These are phyloP conservation scores for Tinospora cordifolia DNA, from an alignment of 164 flowering plant species.

Conservation along the genomic window DNA sequence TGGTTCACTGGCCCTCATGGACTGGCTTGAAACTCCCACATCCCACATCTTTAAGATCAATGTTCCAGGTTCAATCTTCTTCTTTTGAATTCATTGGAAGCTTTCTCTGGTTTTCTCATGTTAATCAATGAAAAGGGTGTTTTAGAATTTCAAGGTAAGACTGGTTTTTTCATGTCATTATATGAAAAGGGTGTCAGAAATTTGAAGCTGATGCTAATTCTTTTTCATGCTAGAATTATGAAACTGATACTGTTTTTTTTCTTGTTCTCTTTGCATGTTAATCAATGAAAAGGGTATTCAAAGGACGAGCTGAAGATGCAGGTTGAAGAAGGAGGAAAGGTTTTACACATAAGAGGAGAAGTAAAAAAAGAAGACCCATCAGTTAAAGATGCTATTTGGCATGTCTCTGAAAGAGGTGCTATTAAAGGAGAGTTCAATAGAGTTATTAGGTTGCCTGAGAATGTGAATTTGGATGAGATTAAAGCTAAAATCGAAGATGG, in stretches of 20 bases:
- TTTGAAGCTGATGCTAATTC: too few relatives aligned
- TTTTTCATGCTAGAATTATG: too few relatives aligned
- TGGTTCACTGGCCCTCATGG: slow-evolving; percentile 52
- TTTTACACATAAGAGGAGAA: slow-evolving; percentile 48
- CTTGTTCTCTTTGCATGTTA: too few relatives aligned
- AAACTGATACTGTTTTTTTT: neutral
- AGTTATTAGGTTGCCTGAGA: slow-evolving; percentile 65
- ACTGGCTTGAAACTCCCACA: slow-evolving; percentile 68
- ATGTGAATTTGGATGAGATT: slow-evolving; percentile 69
- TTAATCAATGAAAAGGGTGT: slow-evolving; percentile 33
- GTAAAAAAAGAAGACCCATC: slow-evolving; percentile 27
- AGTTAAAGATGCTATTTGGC: slow-evolving; percentile 50
- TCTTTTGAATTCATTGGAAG: neutral
- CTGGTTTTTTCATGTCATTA: neutral
- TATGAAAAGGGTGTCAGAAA: slow-evolving; percentile 32
- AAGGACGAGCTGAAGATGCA: slow-evolving; percentile 66
- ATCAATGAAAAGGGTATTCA: slow-evolving; percentile 35
- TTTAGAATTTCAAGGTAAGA: neutral
- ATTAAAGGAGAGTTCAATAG: slow-evolving; percentile 38
- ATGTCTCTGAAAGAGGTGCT: slow-evolving; percentile 50
- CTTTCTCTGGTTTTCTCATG: neutral
- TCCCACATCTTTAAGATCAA: slow-evolving; percentile 69
- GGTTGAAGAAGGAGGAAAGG: slow-evolving; percentile 59
- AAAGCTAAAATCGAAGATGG: slow-evolving; percentile 69
- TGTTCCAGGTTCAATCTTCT: slow-evolving; percentile 49